Conservation (phyloP, 2,329 filamentous ascomycete genomes). For the Onygena corvina region DNA sequence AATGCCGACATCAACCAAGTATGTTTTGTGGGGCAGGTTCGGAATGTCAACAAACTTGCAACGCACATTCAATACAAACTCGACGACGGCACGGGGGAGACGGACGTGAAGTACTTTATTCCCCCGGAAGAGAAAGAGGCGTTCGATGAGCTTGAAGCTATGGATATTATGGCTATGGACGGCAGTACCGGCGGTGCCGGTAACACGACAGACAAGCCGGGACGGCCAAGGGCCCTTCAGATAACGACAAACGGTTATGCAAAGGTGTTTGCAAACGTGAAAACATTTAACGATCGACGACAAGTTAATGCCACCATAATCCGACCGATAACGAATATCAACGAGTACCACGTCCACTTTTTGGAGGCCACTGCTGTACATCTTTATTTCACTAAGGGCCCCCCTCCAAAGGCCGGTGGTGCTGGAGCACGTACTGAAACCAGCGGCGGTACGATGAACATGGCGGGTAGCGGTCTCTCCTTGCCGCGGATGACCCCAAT, state of each 20-base stretch:
- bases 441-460: slow-evolving; percentile 24
- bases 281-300: slow-evolving; percentile 70
- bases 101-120: slow-evolving; percentile 54
- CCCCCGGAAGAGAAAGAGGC: slow-evolving; percentile 39
- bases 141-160: slow-evolving; percentile 39
- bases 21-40: slow-evolving; percentile 82
- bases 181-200: slow-evolving; percentile 23
- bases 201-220: background rate
- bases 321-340: slow-evolving; percentile 67
- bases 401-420: slow-evolving; percentile 37
- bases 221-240: slow-evolving; percentile 36
- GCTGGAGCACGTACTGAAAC: slow-evolving; percentile 33
- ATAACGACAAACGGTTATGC: slow-evolving; percentile 67
- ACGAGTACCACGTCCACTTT: slow-evolving; percentile 86
- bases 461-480: slow-evolving; percentile 19
- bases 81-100: slow-evolving; percentile 84
- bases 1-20: slow-evolving; percentile 60
- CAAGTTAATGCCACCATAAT: slow-evolving; percentile 72
- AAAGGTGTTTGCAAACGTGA: slow-evolving; percentile 73
- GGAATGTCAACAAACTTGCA: slow-evolving; percentile 69
- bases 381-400: slow-evolving; percentile 65
- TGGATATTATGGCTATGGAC: slow-evolving; percentile 30
- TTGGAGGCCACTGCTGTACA: slow-evolving; percentile 85
- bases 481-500: slow-evolving; percentile 40
- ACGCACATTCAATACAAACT: slow-evolving; percentile 88